Conservation (phyloP, 1,284 basidiomycete genomes). For the Coriolopsis trogii region DNA sequence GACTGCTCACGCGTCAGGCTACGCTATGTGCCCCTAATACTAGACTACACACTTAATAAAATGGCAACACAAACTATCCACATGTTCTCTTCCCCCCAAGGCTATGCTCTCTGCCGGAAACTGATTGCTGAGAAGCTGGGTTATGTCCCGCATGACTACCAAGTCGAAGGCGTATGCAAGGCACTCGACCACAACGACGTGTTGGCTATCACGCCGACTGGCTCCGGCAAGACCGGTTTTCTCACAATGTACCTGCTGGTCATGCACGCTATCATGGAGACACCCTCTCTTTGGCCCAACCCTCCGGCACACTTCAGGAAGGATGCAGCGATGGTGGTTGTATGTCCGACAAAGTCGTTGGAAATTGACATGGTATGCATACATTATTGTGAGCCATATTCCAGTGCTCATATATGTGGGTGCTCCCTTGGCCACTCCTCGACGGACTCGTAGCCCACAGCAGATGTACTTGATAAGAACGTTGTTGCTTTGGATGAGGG, state of each 20-base stretch:
- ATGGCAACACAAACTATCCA: not conserved
- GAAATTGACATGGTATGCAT: not conserved
- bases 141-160: conserved; percentile 26
- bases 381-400: not conserved
- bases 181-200: conserved; percentile 24
- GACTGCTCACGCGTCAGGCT: not conserved
- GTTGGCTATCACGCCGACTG: conserved; percentile 25
- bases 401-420: no score
- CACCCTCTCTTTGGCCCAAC: not conserved
- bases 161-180: conserved; percentile 25
- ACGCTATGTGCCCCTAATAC: not conserved
- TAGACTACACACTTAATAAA: not conserved
- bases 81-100: not conserved
- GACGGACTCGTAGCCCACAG: conserved; percentile 2
- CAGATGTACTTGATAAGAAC: no score
- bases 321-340: not conserved
- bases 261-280: not conserved
- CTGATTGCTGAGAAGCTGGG: not conserved
- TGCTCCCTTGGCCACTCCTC: not conserved
- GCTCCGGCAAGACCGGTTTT: conserved; percentile 23
- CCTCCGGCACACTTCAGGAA: not conserved
- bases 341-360: not conserved
- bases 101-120: not conserved
- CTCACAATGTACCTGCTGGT: conserved; percentile 8
- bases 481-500: no score